A percentile compares a stretch with the other conserved stretches of the same genome.
These are phyloP conservation scores for Cotoneaster glaucophyllus DNA, from an alignment of 306 rosid species.

Conservation along the genomic window DNA sequence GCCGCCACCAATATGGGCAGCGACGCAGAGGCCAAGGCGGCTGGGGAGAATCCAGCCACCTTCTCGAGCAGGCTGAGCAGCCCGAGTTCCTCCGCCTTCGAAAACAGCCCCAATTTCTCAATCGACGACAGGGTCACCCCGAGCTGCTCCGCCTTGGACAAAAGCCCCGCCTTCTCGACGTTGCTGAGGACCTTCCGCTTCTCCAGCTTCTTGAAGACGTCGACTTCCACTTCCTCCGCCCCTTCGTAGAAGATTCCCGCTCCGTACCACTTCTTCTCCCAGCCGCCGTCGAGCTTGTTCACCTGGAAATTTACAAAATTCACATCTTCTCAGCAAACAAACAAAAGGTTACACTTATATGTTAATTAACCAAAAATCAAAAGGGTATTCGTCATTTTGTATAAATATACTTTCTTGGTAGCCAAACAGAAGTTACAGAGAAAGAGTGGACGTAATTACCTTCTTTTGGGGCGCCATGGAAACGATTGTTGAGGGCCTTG, in stretches of 20 bases:
- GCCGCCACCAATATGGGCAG: conserved; percentile 67
- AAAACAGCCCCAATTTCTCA: conserved; percentile 75
- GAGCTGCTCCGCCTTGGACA: conserved; percentile 77
- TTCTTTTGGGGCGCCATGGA: conserved; percentile 76
- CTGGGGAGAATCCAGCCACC: conserved; percentile 46
- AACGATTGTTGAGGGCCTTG: conserved; percentile 35
- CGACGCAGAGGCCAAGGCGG: conserved; percentile 64
- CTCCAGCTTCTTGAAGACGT: conserved; percentile 90
- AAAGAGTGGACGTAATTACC: conserved; percentile 30
- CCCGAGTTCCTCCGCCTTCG: conserved; percentile 89
- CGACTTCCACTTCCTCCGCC: conserved; percentile 73
- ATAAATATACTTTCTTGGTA: neutral
- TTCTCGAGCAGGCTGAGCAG: conserved; percentile 73
- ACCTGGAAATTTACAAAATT: conserved; percentile 34
- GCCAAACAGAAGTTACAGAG: neutral
- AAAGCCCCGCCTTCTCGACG: conserved; percentile 75
- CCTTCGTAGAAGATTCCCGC: conserved; percentile 91
- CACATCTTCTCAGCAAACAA: conserved; percentile 2
- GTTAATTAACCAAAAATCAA: neutral
- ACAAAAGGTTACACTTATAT: neutral
- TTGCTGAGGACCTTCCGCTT: conserved; percentile 74
- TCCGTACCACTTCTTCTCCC: conserved; percentile 94
- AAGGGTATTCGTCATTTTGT: neutral
- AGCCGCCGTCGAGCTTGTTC: conserved; percentile 64
- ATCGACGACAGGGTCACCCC: conserved; percentile 83